Evolutionary conservation across 1,139 yeast genomes (phyloP), one percentile per base, ranked within the genome.

Genomic region (Hyphopichia burtonii): DNA sequence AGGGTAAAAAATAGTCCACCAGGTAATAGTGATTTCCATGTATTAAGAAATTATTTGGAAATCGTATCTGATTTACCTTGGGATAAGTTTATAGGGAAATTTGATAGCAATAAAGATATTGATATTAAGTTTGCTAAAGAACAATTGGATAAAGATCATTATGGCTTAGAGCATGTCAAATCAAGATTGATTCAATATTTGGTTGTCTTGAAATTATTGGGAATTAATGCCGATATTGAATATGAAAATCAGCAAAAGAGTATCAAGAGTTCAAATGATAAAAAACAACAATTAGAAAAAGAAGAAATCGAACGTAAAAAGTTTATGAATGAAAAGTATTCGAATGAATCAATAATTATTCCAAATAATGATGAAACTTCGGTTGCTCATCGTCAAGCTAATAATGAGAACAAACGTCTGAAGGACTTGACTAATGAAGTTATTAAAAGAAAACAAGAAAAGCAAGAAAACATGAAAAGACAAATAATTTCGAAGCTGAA

Each of bases 91-190:
- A 64, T 71, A 25, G 61, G 76, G 6, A 66, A 62, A 45, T 71
- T 69, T 51, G 53, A 58, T 39, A 53, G 65, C n/a, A 71, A 72
- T 47, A 65, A 62, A 41, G 74, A 72, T 34, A 67, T 82, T 40
- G 80, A 86, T 50, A 62, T 87, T 19, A 59, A 54, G 1, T 62
- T 61, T 11, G 95, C 96, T 0, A 74, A 75, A 44, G 59, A 64
- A 16, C 81, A 82, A 46, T 68, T 91, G 34, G 89, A 90, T 57
- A 74, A 72, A 28, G 96, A 89, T 52, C 97, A 91, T 63, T 87
- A 81, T 58, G 97, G 97, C 0, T 71, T 91, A 57, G 80, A 82
- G 44, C 81, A 83, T 48, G 96, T 89, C 39, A 91, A 91, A 61
- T 84, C 79, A 52, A 74, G 97, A 42, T 74, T 91, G 42, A 64